Conservation (phyloP, 208 protist species). For the Vickermania ingenoplastis region DNA sequence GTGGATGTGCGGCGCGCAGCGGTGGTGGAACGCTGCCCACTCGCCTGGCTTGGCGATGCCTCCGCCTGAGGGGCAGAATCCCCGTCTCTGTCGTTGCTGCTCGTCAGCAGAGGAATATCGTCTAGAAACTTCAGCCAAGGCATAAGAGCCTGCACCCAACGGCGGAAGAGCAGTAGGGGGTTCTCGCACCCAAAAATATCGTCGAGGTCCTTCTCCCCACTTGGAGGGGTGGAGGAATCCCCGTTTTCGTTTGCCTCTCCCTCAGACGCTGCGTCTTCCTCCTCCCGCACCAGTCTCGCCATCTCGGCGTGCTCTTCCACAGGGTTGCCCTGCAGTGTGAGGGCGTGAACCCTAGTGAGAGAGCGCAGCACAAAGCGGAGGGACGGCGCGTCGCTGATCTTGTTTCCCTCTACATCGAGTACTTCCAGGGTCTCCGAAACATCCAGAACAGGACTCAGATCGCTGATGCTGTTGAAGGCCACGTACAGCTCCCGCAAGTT, state of each 20-base stretch:
- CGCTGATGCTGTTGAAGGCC: slow-evolving; percentile 68
- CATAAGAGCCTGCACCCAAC: slow-evolving; percentile 42
- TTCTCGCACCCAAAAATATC: background rate
- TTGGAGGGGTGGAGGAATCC: background rate
- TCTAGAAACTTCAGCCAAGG: slow-evolving; percentile 49
- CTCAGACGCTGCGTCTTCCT: background rate
- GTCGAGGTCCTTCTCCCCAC: background rate
- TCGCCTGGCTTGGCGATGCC: background rate
- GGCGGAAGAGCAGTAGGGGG: slow-evolving; percentile 13
- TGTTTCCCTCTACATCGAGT: slow-evolving; percentile 82
- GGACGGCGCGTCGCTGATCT: slow-evolving; percentile 23
- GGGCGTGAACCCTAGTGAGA: slow-evolving; percentile 31
- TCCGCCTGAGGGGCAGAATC: background rate
- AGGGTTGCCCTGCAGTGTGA: slow-evolving; percentile 68
- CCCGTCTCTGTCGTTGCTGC: slow-evolving; percentile 5
- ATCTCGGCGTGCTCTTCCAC: slow-evolving; percentile 8
- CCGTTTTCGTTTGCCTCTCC: background rate
- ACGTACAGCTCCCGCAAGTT: slow-evolving; percentile 69
- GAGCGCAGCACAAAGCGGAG: slow-evolving; percentile 25
- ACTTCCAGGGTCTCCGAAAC: slow-evolving; percentile 63
- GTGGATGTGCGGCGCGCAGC: slow-evolving; percentile 1
- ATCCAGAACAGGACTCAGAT: slow-evolving; percentile 50
- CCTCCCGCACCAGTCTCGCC: background rate
- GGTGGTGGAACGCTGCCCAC: background rate
- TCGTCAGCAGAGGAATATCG: slow-evolving; percentile 23